Conservation (phyloP, 2,329 filamentous ascomycete genomes). For the Trichoderma harzianum region DNA sequence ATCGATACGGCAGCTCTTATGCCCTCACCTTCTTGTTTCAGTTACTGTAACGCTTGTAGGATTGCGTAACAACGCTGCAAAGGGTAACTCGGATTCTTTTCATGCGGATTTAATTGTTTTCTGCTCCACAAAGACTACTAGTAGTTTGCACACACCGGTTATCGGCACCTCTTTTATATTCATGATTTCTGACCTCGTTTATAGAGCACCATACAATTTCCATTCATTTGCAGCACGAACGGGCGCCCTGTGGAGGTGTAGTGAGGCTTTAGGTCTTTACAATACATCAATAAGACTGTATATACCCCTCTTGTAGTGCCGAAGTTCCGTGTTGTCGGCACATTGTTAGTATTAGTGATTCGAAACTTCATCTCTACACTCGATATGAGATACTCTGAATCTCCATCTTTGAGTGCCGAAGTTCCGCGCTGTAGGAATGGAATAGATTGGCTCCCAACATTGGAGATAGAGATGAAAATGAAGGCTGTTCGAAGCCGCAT, state of each 20-base stretch:
- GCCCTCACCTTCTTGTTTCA: background rate
- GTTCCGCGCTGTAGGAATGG: background rate
- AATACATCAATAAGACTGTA: background rate
- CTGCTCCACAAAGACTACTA: background rate
- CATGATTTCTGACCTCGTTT: background rate
- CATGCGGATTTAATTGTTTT: background rate
- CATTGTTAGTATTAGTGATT: background rate
- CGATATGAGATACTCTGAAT: background rate
- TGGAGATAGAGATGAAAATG: background rate
- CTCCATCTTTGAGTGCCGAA: background rate
- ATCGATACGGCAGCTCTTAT: background rate
- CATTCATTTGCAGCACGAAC: background rate
- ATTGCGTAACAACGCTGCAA: background rate
- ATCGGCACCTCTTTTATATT: background rate
- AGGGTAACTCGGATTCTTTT: background rate
- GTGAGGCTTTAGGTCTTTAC: background rate
- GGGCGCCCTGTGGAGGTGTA: background rate
- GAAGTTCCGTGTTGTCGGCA: background rate
- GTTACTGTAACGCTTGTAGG: background rate
- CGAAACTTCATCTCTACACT: background rate
- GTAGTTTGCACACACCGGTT: background rate
- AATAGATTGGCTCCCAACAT: background rate
- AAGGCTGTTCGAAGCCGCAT: background rate
- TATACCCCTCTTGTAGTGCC: background rate
- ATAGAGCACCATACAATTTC: background rate